Evolutionary conservation across 73 alveolate genomes (phyloP), one percentile per base, ranked within the genome.

Genomic region (Stentor roeselii): DNA sequence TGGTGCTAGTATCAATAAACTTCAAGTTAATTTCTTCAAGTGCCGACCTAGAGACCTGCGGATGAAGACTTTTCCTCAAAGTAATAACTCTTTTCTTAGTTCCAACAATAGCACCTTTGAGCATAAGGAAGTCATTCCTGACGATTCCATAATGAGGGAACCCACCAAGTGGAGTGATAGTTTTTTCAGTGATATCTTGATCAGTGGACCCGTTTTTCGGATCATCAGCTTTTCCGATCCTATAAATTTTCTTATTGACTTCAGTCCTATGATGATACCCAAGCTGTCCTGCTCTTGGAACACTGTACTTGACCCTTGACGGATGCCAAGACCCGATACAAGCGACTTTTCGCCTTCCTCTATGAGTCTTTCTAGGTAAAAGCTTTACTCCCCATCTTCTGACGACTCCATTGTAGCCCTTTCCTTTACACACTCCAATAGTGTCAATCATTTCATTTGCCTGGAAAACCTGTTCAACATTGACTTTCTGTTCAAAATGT

Each of bases 291-390:
- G 99, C 93, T 87, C 99, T 92, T 76, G 99, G 99, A 75, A 97
- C 99, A 42, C 98, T 95, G 95, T 95, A 98, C 91, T 96, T 94
- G 83, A 98, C 99, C 83, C 99, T 95, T 78, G 99, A 95, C 78
- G 99, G 99, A 97, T 98, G 99, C 99, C 99, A 98, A 58, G 99
- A 94, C 75, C 99, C 99, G 88, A 98, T 97, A 94, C 99, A 98
- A 60, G 99, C 99, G 78, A 98, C 99, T 95, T 97, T 97, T 89
- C 99, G 94, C 89, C 96, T 95, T 83, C 99, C 99, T 93, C 99
- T 98, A 89, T 98, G 99, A 82, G 99, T 93, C 95, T 98, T 98
- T 92, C 99, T 94, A 80, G 95, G 98, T 87, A 98, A 94, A 61
- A 98, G 96, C 84, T 97, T 97, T 75, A 97, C 99, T 38, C 99